A percentile compares a stretch with the other conserved stretches of the same genome.
These are phyloP conservation scores for Oxyria digyna DNA, from an alignment of 148 eudicot genomes.

Conservation along the genomic window DNA sequence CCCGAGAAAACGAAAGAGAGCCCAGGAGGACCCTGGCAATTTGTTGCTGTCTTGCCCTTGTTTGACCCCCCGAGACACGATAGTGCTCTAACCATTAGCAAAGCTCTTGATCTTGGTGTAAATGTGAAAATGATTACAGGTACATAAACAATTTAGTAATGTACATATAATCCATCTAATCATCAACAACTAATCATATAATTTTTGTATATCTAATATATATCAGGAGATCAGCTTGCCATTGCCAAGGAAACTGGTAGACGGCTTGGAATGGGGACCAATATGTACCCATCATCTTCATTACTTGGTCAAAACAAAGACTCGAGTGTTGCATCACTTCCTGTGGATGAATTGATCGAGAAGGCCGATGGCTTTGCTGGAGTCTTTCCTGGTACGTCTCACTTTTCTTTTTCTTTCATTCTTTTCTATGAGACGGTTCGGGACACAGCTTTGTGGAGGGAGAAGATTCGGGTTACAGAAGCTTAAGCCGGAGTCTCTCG, in stretches of 20 bases:
- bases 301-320: conserved; percentile 43
- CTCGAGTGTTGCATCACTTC: conserved; percentile 27
- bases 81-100: conserved; percentile 43
- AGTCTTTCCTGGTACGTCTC: conserved; percentile 41
- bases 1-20: conserved; percentile 51
- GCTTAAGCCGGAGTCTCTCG: too few relatives aligned
- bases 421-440: too few relatives aligned
- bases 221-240: conserved; percentile 47
- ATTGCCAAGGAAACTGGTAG: conserved; percentile 50
- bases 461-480: too few relatives aligned
- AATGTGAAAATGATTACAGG: conserved; percentile 56
- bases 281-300: conserved; percentile 50
- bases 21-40: conserved; percentile 46
- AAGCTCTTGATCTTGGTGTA: conserved; percentile 45
- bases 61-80: conserved; percentile 59
- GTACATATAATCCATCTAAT: background rate
- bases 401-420: background rate
- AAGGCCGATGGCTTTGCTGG: conserved; percentile 60
- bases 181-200: background rate
- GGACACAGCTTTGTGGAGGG: too few relatives aligned
- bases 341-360: conserved; percentile 47
- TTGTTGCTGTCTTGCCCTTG: conserved; percentile 43
- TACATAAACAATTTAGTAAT: background rate
- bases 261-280: conserved; percentile 53
- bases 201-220: background rate